Evolutionary conservation across 352 stramenopile genomes (phyloP).

Genomic region (Thraustochytrium sp.): DNA sequence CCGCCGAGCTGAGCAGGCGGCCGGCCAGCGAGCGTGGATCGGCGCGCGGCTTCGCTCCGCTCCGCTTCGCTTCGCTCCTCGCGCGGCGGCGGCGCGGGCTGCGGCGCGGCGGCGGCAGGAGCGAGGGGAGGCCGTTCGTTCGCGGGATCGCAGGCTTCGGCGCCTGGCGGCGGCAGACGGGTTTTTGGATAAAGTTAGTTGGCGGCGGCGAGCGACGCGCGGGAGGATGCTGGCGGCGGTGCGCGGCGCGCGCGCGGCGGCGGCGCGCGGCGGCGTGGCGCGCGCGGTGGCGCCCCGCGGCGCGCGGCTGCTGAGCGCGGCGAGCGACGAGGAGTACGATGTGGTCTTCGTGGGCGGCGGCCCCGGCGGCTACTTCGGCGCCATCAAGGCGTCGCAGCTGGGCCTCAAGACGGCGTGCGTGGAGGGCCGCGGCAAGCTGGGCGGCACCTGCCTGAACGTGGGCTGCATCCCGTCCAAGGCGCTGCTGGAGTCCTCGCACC

Average conservation of each 20-base stretch:
- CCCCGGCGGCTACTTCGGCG: constrained; percentile 94
- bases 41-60: no score
- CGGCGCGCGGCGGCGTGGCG: background rate
- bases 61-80: no score
- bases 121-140: no score
- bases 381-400: constrained; percentile 95
- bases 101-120: no score
- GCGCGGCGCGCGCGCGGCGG: no score
- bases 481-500: constrained; percentile 87
- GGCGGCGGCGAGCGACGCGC: no score
- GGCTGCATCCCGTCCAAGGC: constrained; percentile 98
- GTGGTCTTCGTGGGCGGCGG: constrained; percentile 87
- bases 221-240: background rate
- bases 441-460: constrained; percentile 97
- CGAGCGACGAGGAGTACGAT: constrained; percentile 44
- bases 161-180: no score
- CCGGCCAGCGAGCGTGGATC: no score
- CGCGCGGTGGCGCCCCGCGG: background rate
- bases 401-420: constrained; percentile 96
- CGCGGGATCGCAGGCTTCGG: no score
- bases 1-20: no score
- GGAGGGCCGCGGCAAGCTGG: constrained; percentile 88
- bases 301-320: background rate
- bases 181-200: no score
- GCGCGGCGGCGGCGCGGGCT: no score